Conservation (phyloP, 805 yeast species). For the Geotrichum ghanense region DNA sequence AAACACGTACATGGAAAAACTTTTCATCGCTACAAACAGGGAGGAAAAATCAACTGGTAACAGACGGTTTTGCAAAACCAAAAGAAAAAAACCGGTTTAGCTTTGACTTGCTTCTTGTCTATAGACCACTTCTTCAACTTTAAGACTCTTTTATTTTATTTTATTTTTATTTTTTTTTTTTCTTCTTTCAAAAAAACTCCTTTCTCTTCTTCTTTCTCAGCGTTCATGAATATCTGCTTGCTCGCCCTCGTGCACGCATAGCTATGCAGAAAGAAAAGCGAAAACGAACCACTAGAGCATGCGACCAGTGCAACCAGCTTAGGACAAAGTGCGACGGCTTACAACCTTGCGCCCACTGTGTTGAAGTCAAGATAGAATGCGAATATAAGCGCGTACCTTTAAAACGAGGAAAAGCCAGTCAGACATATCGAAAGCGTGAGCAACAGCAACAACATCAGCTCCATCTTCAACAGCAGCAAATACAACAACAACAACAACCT, state of each 20-base stretch:
- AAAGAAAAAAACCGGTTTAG: too few species aligned
- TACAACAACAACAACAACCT: conserved; percentile 7
- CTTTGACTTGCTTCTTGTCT: too few species aligned
- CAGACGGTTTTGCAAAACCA: too few species aligned
- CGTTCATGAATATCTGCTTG: too few species aligned
- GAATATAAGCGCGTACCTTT: conserved; percentile 34
- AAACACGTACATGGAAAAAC: neutral
- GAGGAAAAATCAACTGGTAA: neutral
- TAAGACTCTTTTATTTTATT: too few species aligned
- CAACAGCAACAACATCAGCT: conserved; percentile 8
- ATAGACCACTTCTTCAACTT: too few species aligned
- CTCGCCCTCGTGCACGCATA: too few species aligned
- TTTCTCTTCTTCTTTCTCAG: too few species aligned
- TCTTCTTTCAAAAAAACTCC: too few species aligned
- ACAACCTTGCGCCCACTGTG: conserved; percentile 35
- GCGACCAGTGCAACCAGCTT: conserved; percentile 36
- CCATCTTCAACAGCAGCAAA: conserved; percentile 4
- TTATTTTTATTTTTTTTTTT: too few species aligned
- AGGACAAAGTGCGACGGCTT: conserved; percentile 40
- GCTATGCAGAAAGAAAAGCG: conserved; percentile 5
- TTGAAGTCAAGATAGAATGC: conserved; percentile 23
- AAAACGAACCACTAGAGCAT: conserved; percentile 27
- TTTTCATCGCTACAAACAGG: neutral
- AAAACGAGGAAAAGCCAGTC: conserved; percentile 35
- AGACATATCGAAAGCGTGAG: conserved; percentile 10